Percentiles rank a stretch among this genome's conserved stretches.
phyloP scores from a whole-genome alignment of 768 basidiomycete species.

The Macrolepiota fuliginosa region DNA sequence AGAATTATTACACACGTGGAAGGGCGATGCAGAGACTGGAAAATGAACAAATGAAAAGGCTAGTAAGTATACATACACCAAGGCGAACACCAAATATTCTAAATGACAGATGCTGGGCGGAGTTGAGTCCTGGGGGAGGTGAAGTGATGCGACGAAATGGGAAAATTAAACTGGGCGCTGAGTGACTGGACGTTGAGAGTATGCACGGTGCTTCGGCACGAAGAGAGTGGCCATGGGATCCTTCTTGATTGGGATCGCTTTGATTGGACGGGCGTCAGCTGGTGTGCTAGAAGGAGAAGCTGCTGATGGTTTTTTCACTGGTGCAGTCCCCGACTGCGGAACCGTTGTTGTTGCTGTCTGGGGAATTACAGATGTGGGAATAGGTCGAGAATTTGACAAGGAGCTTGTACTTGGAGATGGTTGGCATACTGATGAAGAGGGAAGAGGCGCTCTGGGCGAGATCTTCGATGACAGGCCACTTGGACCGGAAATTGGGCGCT shows the following conservation, averaged over 20 bases:
- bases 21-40: not conserved
- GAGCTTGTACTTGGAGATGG: conserved; percentile 8
- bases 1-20: not conserved
- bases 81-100: not conserved
- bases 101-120: conserved; percentile 16
- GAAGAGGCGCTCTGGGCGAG: conserved; percentile 11
- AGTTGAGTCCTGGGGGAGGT: conserved; percentile 16
- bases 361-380: not conserved
- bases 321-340: not conserved
- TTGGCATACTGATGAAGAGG: conserved; percentile 13
- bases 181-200: conserved; percentile 50
- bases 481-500: conserved; percentile 26
- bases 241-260: conserved; percentile 47
- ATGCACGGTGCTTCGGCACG: conserved; percentile 72
- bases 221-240: conserved; percentile 64
- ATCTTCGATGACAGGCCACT: conserved; percentile 16
- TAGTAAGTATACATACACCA: conserved; percentile 4
- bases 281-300: conserved; percentile 16
- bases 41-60: not conserved
- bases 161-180: conserved; percentile 37
- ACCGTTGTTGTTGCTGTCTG: not conserved
- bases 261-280: conserved; percentile 30
- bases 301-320: conserved; percentile 6
- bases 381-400: not conserved
- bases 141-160: not conserved